Evolutionary conservation across 1,284 basidiomycete species (phyloP), one percentile per base, ranked within the genome.

Genomic region (Singerocomus inundabilis): DNA sequence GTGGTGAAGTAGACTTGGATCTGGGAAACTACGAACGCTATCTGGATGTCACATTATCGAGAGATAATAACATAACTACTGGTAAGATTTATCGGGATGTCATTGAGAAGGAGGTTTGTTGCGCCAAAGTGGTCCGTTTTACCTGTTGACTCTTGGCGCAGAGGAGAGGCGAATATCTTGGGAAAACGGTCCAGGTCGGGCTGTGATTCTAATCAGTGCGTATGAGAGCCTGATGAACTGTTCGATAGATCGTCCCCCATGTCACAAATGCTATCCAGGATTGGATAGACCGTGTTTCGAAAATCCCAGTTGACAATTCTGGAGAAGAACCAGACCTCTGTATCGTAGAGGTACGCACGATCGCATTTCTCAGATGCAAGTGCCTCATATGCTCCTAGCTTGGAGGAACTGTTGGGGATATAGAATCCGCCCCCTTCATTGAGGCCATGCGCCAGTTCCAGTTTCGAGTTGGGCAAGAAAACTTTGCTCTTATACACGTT

Each of bases 361-460:
- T 46, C 32, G 12, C 31, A 18, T 16, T 15, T 30, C 29, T 50
- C 37, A 42, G 31, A 24, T 38, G 29, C 30, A 44, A 35, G 30
- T 30, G n/a, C 49, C 44, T 53, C 38, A 57, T 44, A 28, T 11
- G 37, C 49, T 6, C 35, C 36, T 54, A 95, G 91, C 86, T 98
- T 48, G 96, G 96, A 49, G 96, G 96, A 38, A 97, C 93, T 1
- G 93, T 97, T 16, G 93, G 93, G 49, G 93, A 97, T 67, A 97
- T 97, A 64, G 93, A 97, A 68, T 95, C 92, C 9, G 93, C 93
- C 6, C 97, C 96, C 5, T 99, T 99, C 70, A 81, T 99, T 50
- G 96, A 99, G 72, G 96, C 96, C 2, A 94, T 99, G 91, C 87
- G 96, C 32, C 96, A 99, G 72, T 99, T 99, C 80, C 93, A 99